phyloP scores from a whole-genome alignment of 2,329 filamentous ascomycete genomes.

The Pyrenophora graminea region DNA sequence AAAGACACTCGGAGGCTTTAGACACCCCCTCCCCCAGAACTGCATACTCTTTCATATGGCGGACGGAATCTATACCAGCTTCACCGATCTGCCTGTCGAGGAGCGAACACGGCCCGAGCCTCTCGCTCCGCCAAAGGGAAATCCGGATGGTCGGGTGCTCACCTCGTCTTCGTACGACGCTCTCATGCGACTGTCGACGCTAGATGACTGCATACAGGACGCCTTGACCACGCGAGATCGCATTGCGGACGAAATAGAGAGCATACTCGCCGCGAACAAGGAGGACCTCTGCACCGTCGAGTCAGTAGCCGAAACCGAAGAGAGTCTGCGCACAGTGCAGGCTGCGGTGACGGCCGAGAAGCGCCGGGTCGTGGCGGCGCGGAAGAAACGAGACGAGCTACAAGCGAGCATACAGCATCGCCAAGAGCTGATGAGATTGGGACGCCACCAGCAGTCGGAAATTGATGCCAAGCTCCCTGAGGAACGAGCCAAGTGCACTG shows the following conservation, averaged over 20 bases:
- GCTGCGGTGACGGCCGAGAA: conserved; percentile 65
- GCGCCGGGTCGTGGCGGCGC: conserved; percentile 66
- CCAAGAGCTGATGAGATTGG: conserved; percentile 68
- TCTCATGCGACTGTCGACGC: conserved; percentile 82
- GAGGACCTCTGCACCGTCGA: conserved; percentile 43
- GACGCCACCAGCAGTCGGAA: conserved; percentile 62
- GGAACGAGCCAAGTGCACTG: conserved; percentile 50
- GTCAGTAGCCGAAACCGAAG: conserved; percentile 50
- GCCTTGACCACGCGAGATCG: conserved; percentile 75
- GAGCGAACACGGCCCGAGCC: conserved; percentile 35
- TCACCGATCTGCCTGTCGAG: conserved; percentile 65
- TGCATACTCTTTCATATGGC: conserved; percentile 82
- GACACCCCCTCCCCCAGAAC: conserved; percentile 77
- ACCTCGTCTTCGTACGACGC: conserved; percentile 82
- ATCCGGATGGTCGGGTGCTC: conserved; percentile 55
- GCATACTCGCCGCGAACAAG: conserved; percentile 47
- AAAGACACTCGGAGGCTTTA: conserved; percentile 61
- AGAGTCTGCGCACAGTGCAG: conserved; percentile 51
- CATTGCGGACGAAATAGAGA: conserved; percentile 77
- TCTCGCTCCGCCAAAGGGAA: conserved; percentile 41
- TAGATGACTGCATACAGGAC: conserved; percentile 91
- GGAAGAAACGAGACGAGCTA: conserved; percentile 69
- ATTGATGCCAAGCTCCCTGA: conserved; percentile 65
- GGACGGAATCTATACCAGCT: conserved; percentile 82
- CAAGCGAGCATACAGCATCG: conserved; percentile 67